Evolutionary conservation across 176 grass and related monocot species (phyloP).

Genomic region (Ananas comosus): DNA sequence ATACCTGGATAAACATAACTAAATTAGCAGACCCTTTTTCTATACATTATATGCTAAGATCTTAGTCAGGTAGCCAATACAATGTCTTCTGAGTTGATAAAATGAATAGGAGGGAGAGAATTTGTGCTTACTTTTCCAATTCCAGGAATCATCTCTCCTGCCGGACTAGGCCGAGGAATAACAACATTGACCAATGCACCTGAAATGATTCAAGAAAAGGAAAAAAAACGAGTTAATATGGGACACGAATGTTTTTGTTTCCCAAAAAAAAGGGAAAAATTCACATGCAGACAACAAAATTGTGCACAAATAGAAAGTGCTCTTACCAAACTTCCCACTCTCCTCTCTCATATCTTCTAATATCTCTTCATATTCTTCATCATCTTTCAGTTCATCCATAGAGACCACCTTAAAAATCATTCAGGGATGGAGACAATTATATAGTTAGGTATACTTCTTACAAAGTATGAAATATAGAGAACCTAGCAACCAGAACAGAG

Average conservation of each 20-base stretch:
- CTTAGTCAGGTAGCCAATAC: too few relatives aligned
- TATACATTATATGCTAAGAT: too few relatives aligned
- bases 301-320: neutral
- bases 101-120: neutral
- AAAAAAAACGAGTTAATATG: neutral
- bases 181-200: constrained; percentile 17
- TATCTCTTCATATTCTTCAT: constrained; percentile 24
- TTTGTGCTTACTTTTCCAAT: constrained; percentile 15
- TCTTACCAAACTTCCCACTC: constrained; percentile 27
- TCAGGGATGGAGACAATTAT: too few relatives aligned
- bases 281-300: neutral
- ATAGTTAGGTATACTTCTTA: too few relatives aligned
- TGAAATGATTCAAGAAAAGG: neutral
- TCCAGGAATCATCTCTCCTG: constrained; percentile 22
- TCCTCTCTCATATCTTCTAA: constrained; percentile 31
- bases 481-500: too few relatives aligned
- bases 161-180: constrained; percentile 17
- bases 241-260: neutral
- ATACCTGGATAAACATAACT: constrained; percentile 13
- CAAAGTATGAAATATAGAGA: too few relatives aligned
- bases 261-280: neutral
- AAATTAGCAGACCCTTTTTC: neutral
- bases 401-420: constrained; percentile 12
- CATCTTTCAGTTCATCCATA: constrained; percentile 24
- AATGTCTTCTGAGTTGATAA: neutral